phyloP scores from a whole-genome alignment of 2,329 filamentous ascomycete species.

The Rhynchosporium secalis region DNA sequence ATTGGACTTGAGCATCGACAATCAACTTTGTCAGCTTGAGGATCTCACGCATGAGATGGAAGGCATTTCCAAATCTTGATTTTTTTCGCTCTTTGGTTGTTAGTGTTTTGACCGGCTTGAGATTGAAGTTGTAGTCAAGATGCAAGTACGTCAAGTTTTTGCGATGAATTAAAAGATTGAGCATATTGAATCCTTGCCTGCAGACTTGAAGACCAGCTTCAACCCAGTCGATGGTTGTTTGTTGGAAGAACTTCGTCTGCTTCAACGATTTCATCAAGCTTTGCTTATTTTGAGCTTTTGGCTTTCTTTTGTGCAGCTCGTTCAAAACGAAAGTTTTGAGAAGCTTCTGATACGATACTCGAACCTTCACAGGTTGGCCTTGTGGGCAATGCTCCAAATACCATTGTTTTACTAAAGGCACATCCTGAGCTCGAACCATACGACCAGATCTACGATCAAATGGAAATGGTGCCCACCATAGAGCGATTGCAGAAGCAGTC shows the following conservation, averaged over 20 bases:
- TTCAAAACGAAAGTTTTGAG: slow-evolving; percentile 96
- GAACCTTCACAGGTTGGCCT: slow-evolving; percentile 91
- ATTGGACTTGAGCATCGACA: slow-evolving; percentile 97
- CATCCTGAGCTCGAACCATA: slow-evolving; percentile 97
- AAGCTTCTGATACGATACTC: slow-evolving; percentile 97
- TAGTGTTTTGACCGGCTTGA: slow-evolving; percentile 97
- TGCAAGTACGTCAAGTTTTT: slow-evolving; percentile 99
- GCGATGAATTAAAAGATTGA: slow-evolving; percentile 94
- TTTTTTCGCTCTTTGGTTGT: slow-evolving; percentile 99
- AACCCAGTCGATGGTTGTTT: slow-evolving; percentile 99
- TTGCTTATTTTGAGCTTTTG: slow-evolving; percentile 94
- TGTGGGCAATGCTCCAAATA: slow-evolving; percentile 94
- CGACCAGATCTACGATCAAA: slow-evolving; percentile 91
- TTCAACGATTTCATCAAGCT: slow-evolving; percentile 87
- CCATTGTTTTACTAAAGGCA: slow-evolving; percentile 96
- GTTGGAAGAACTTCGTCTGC: slow-evolving; percentile 98
- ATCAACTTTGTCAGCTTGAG: slow-evolving; percentile 94
- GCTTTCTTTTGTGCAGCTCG: slow-evolving; percentile 91
- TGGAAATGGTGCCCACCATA: slow-evolving; percentile 98
- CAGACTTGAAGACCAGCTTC: slow-evolving; percentile 98
- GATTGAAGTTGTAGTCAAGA: slow-evolving; percentile 98
- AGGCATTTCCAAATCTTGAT: slow-evolving; percentile 97
- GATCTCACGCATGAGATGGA: slow-evolving; percentile 98
- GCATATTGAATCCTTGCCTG: slow-evolving; percentile 98
- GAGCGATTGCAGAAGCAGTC: slow-evolving; percentile 83